A percentile compares a stretch with the other conserved stretches of the same genome.
Conservation (phyloP, 2,329 filamentous ascomycete species). For the Microdochium nivale region DNA sequence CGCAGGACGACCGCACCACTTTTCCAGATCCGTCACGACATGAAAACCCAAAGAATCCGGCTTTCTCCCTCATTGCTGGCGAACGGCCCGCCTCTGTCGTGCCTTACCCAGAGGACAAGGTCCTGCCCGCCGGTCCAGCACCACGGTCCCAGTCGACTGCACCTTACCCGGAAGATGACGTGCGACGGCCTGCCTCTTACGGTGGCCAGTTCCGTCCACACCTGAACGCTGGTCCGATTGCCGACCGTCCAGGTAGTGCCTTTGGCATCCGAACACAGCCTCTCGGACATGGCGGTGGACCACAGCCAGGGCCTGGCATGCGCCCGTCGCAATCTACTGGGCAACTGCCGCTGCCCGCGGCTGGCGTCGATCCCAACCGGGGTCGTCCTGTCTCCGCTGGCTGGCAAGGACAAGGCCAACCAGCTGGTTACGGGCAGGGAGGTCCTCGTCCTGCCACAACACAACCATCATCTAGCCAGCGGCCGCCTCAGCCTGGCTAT, state of each 20-base stretch:
- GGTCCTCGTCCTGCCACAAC: conserved; percentile 26
- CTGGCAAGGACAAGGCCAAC: conserved; percentile 31
- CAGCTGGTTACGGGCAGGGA: conserved; percentile 25
- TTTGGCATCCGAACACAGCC: conserved; percentile 45
- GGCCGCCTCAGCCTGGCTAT: conserved; percentile 13
- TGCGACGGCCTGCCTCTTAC: conserved; percentile 6
- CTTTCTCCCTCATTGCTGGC: conserved; percentile 43
- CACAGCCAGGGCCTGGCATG: conserved; percentile 21
- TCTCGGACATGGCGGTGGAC: conserved; percentile 12
- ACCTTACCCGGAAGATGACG: conserved; percentile 47
- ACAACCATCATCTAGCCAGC: conserved; percentile 12
- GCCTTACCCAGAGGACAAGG: conserved; percentile 65
- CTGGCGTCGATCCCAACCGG: conserved; percentile 28
- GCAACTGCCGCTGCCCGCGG: conserved; percentile 33
- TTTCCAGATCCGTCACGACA: conserved; percentile 37
- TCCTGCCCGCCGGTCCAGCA: conserved; percentile 35
- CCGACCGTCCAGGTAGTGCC: conserved; percentile 40
- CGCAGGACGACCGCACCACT: conserved; percentile 25
- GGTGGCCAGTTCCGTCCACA: conserved; percentile 24
- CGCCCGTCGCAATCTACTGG: conserved; percentile 35
- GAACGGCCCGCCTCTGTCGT: conserved; percentile 46
- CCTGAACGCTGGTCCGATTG: conserved; percentile 36
- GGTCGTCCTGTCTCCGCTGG: conserved; percentile 33
- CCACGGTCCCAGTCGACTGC: conserved; percentile 36
- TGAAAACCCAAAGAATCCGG: conserved; percentile 32